Conservation (phyloP, 2,329 filamentous ascomycete species). For the Exophiala oligosperma region DNA sequence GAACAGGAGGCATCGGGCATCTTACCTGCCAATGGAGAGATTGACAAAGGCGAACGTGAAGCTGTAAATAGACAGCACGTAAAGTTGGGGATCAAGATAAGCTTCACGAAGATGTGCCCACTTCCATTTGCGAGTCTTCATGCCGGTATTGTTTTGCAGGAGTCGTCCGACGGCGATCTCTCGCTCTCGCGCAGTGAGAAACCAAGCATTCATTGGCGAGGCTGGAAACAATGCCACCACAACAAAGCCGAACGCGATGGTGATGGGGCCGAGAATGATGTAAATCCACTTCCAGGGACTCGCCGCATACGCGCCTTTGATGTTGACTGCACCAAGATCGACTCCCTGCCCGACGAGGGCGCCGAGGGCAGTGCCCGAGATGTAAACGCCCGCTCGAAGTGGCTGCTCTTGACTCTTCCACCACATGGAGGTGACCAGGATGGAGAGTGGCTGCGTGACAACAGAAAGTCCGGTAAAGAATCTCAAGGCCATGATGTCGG, state of each 20-base stretch:
- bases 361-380: slow-evolving; percentile 13
- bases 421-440: slow-evolving; percentile 14
- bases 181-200: slow-evolving; percentile 66
- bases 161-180: slow-evolving; percentile 62
- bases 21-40: slow-evolving; percentile 42
- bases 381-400: slow-evolving; percentile 4
- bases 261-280: slow-evolving; percentile 48
- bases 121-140: slow-evolving; percentile 58
- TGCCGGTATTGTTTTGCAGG: slow-evolving; percentile 60
- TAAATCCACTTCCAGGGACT: slow-evolving; percentile 49
- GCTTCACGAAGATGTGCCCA: slow-evolving; percentile 57
- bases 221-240: slow-evolving; percentile 54
- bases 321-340: slow-evolving; percentile 9
- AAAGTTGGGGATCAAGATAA: slow-evolving; percentile 65
- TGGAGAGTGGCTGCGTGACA: slow-evolving; percentile 8
- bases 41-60: slow-evolving; percentile 52
- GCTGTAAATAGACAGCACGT: slow-evolving; percentile 45
- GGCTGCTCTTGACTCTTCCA: slow-evolving; percentile 14
- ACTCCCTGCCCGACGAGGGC: slow-evolving; percentile 6
- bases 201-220: slow-evolving; percentile 71
- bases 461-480: slow-evolving; percentile 12
- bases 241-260: slow-evolving; percentile 30
- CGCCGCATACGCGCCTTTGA: slow-evolving; percentile 3
- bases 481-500: slow-evolving; percentile 7
- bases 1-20: not conserved